Percentiles rank a stretch among this genome's conserved stretches.
Evolutionary conservation across 1,139 yeast genomes (phyloP).

Genomic region (Yamadazyma jaroonii): DNA sequence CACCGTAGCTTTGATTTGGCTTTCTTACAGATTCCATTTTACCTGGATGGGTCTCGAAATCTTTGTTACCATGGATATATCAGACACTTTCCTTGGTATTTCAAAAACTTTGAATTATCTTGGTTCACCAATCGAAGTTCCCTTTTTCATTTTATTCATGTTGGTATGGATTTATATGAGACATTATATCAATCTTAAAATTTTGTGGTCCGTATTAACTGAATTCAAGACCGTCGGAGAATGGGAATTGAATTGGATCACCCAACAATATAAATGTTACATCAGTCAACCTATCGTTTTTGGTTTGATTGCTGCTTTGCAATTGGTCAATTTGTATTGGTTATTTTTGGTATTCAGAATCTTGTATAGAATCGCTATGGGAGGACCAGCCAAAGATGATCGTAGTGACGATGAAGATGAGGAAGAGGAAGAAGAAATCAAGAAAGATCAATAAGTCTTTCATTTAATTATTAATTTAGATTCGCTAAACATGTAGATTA

Average conservation of each 20-base stretch:
- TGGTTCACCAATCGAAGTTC: slow-evolving; percentile 61
- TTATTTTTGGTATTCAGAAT: slow-evolving; percentile 77
- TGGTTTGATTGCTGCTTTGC: slow-evolving; percentile 71
- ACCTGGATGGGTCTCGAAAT: slow-evolving; percentile 93
- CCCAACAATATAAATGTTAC: slow-evolving; percentile 95
- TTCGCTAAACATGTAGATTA: too few species aligned
- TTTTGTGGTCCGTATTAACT: slow-evolving; percentile 84
- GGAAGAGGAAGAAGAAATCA: slow-evolving; percentile 47
- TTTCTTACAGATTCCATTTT: slow-evolving; percentile 92
- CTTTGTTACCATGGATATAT: slow-evolving; percentile 92
- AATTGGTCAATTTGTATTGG: slow-evolving; percentile 87
- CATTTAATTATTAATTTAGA: neutral
- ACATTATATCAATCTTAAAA: slow-evolving; percentile 76
- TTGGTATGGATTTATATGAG: slow-evolving; percentile 82
- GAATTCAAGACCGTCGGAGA: slow-evolving; percentile 85
- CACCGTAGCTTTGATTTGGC: slow-evolving; percentile 84
- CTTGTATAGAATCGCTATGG: slow-evolving; percentile 57
- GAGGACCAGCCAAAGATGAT: slow-evolving; percentile 70
- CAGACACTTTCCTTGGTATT: slow-evolving; percentile 82
- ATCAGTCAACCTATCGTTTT: slow-evolving; percentile 91
- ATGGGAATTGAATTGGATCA: slow-evolving; percentile 78
- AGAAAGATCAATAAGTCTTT: slow-evolving; percentile 17
- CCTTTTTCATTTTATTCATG: slow-evolving; percentile 68
- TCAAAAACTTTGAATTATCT: slow-evolving; percentile 85
- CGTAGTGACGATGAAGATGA: slow-evolving; percentile 84